phyloP scores from a whole-genome alignment of 805 yeast genomes.

The Cephaloascus albidus region DNA sequence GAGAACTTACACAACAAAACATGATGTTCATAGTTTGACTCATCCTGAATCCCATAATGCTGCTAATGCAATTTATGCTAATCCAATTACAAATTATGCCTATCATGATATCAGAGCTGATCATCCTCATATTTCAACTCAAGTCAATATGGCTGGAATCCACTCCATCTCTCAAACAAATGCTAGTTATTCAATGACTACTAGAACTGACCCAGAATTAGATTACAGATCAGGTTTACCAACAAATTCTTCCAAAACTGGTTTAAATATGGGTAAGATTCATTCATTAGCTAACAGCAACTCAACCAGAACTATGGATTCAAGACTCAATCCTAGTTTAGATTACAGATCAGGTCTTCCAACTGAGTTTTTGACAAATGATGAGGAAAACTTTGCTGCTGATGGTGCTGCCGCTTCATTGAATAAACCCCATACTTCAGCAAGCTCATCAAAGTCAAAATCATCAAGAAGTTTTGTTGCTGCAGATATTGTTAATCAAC shows the following conservation, averaged over 20 bases:
- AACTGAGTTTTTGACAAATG: slow-evolving; percentile 10
- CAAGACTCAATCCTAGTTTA: slow-evolving; percentile 30
- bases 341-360: slow-evolving; percentile 30
- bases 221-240: slow-evolving; percentile 23
- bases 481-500: slow-evolving; percentile 32
- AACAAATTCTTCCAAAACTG: slow-evolving; percentile 3
- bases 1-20: slow-evolving; percentile 43
- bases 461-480: slow-evolving; percentile 26
- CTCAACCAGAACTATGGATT: slow-evolving; percentile 26
- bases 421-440: slow-evolving; percentile 14
- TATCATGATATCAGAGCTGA: slow-evolving; percentile 4
- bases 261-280: slow-evolving; percentile 24
- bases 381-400: slow-evolving; percentile 39
- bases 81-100: slow-evolving; percentile 5
- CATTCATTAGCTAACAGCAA: slow-evolving; percentile 24
- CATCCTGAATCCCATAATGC: slow-evolving; percentile 2
- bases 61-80: slow-evolving; percentile 2
- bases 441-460: slow-evolving; percentile 14
- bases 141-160: slow-evolving; percentile 1
- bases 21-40: slow-evolving; percentile 32
- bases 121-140: neutral
- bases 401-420: slow-evolving; percentile 53
- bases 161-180: slow-evolving; percentile 17
- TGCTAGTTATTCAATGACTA: slow-evolving; percentile 34
- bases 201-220: slow-evolving; percentile 33